phyloP scores from a whole-genome alignment of 2,329 filamentous ascomycete species.

The Nemania serpens region DNA sequence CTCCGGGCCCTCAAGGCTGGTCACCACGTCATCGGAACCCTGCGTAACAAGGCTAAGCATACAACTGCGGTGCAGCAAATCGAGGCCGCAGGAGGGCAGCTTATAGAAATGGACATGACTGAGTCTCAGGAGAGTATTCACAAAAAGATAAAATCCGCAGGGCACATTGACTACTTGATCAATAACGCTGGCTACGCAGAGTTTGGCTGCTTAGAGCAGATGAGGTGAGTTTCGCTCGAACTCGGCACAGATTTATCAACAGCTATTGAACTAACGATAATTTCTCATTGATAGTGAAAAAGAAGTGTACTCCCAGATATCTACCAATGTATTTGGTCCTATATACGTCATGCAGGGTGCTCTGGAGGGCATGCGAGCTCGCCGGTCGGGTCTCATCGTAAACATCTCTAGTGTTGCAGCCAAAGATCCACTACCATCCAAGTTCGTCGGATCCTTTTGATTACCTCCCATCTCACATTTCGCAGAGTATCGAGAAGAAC shows the following conservation, averaged over 20 bases:
- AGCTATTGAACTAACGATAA: neutral
- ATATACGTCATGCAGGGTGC: conserved; percentile 38
- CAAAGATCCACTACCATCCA: conserved; percentile 30
- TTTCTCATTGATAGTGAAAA: conserved; percentile 28
- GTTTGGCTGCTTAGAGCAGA: conserved; percentile 32
- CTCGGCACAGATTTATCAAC: too few relatives aligned
- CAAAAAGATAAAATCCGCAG: conserved; percentile 34
- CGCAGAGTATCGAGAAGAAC: neutral
- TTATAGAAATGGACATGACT: conserved; percentile 41
- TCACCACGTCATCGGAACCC: conserved; percentile 41
- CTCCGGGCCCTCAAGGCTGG: conserved; percentile 38
- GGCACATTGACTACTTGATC: conserved; percentile 39
- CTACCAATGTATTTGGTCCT: conserved; percentile 41
- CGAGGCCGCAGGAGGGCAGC: conserved; percentile 35
- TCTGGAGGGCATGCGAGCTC: conserved; percentile 37
- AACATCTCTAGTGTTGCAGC: conserved; percentile 39
- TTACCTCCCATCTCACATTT: neutral
- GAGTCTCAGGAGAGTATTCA: conserved; percentile 37
- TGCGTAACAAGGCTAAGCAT: conserved; percentile 38
- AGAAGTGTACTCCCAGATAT: conserved; percentile 34
- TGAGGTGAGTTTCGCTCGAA: conserved; percentile 28
- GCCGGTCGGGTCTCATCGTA: conserved; percentile 36
- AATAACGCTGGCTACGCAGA: conserved; percentile 40
- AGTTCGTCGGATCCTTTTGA: conserved; percentile 14
- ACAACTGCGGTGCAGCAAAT: conserved; percentile 35